Base-by-base conservation (phyloP, 2,329 filamentous ascomycete genomes). In the Stachybotrys echinatus region DNA sequence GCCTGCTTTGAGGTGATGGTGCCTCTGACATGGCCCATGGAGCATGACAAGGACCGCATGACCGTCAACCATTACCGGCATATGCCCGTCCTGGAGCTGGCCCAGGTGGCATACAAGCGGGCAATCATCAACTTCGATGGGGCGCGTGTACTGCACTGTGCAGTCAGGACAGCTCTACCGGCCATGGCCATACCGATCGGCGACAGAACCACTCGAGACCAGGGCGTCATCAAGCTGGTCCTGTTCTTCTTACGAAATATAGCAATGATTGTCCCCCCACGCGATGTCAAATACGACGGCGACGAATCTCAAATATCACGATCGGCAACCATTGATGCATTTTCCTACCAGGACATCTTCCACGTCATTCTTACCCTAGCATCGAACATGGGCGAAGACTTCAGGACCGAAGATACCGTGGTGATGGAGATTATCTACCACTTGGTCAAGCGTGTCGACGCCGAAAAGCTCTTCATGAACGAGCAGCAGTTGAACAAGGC, bases 31-130 rank as follows among this genome's bases (percentile, higher is more conserved):
- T 97, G 92, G 92, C 92, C 94, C 0, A 78, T 96, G 61, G 89
- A 96, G 54, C 81, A 84, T 58, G 84, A 92, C 52, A 77, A 82
- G 54, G 84, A 87, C 52, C 81, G 87, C 61, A 92, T 94, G 81
- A 97, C 91, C 4, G 75, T 91, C 59, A 97, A 99, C 65, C 90
- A 97, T 66, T 88, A 96, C 65, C 83, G 90, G 50, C 94, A 99
- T 70, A 81, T 92, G 39, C 91, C 94, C 1, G 94, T 94, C 49
- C 78, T 99, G 19, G 87, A 94, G 66, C 80, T 95, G 50, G 87
- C 89, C 1, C 94, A 97, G 65, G 79, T 95, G 5, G 81, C 80
- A 53, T 99, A 99, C 73, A 99, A 99, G 72, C 82, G 89, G 49
- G 85, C 86, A 5, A 84, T 96, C 40, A 81, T 99, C 56, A 91